phyloP scores from a whole-genome alignment of 768 basidiomycete genomes.

The Naganishia randhawae region DNA sequence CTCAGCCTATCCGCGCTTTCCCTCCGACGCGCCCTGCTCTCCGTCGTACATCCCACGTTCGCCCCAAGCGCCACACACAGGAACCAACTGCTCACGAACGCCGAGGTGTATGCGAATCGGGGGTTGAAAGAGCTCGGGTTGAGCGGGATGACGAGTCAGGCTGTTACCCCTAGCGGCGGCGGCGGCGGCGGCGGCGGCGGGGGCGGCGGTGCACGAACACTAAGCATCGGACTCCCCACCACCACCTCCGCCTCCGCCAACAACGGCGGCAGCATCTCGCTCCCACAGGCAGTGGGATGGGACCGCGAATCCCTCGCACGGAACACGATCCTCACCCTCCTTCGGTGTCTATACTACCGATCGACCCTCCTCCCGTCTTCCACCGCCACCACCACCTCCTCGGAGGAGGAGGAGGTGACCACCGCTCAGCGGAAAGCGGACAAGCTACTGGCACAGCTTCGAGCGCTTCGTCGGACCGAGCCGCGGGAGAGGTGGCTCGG shows the following conservation, averaged over 20 bases:
- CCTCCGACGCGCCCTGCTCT: conserved; percentile 6
- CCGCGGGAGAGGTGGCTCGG: conserved; percentile 29
- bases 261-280: conserved; percentile 2
- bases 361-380: conserved; percentile 21
- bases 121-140: conserved; percentile 32
- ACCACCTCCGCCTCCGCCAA: neutral
- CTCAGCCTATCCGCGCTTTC: conserved; percentile 6
- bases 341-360: conserved; percentile 32
- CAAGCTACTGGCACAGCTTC: conserved; percentile 7
- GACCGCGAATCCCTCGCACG: conserved; percentile 39
- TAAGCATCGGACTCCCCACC: conserved; percentile 25
- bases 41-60: neutral
- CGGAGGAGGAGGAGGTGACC: no score
- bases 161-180: no score
- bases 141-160: conserved; percentile 31
- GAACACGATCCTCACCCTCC: conserved; percentile 35
- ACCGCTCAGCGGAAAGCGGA: conserved; percentile 28
- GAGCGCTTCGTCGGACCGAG: conserved; percentile 12
- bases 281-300: conserved; percentile 42
- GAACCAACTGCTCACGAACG: conserved; percentile 38
- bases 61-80: neutral
- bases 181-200: no score
- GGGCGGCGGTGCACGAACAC: conserved; percentile 8
- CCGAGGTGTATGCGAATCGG: conserved; percentile 40
- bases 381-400: no score